Conservation (phyloP, 2,329 filamentous ascomycete genomes). For the Nothomitra cinnamomea region DNA sequence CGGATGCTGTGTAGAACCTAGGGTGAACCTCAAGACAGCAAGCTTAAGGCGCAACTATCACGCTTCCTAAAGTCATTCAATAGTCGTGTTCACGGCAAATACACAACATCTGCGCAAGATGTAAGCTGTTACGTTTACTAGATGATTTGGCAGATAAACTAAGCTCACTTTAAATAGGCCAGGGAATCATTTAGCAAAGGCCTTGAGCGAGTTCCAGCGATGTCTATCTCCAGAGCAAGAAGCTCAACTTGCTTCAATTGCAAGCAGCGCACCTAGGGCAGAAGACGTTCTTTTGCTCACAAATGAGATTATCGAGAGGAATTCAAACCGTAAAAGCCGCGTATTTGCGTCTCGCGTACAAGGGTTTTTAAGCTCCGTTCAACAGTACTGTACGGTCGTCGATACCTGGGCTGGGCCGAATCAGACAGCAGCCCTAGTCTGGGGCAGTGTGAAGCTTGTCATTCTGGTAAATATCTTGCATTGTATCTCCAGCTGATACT, state of each 20-base stretch:
- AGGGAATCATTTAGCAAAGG: conserved; percentile 8
- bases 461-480: conserved; percentile 18
- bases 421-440: conserved; percentile 24
- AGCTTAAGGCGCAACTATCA: too few species aligned
- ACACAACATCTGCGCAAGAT: too few species aligned
- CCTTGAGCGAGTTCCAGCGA: conserved; percentile 6
- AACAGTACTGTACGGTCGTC: conserved; percentile 22
- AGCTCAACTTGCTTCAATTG: conserved; percentile 11
- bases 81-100: too few species aligned
- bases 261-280: conserved; percentile 12
- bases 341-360: conserved; percentile 18
- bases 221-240: conserved; percentile 10
- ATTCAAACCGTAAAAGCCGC: conserved; percentile 12
- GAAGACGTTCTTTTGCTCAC: conserved; percentile 21
- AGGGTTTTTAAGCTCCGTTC: conserved; percentile 21
- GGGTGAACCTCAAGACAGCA: too few species aligned
- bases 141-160: too few species aligned
- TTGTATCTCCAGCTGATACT: not conserved
- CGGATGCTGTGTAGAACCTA: too few species aligned
- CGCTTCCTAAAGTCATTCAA: too few species aligned
- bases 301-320: conserved; percentile 17
- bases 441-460: conserved; percentile 28
- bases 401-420: conserved; percentile 24
- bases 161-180: conserved; percentile 7
- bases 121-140: too few species aligned